phyloP scores from a whole-genome alignment of 2,329 filamentous ascomycete genomes.

The Ophiostoma sp. region DNA sequence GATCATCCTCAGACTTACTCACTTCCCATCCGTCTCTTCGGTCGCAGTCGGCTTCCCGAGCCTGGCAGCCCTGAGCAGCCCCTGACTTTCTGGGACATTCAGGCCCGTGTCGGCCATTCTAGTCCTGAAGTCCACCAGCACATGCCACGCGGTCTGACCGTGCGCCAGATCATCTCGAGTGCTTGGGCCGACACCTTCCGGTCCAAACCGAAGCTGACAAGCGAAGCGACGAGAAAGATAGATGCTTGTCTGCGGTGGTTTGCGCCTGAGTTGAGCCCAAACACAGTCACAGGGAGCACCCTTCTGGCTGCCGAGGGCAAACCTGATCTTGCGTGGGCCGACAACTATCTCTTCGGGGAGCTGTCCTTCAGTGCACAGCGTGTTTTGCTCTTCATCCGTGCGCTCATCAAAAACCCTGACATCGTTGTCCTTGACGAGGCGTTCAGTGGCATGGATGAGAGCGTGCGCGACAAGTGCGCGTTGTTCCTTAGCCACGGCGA shows the following conservation, averaged over 20 bases:
- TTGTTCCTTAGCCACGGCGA: conserved; percentile 68
- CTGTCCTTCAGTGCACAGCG: conserved; percentile 78
- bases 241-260: conserved; percentile 72
- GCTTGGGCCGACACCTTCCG: conserved; percentile 89
- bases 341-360: conserved; percentile 62
- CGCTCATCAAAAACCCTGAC: conserved; percentile 73
- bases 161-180: conserved; percentile 72
- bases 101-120: conserved; percentile 82
- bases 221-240: conserved; percentile 53
- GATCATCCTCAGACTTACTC: conserved; percentile 95
- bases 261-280: conserved; percentile 65
- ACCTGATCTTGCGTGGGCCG: conserved; percentile 55
- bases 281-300: conserved; percentile 18
- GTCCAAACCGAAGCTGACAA: conserved; percentile 59
- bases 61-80: conserved; percentile 49
- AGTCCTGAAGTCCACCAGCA: conserved; percentile 91
- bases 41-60: conserved; percentile 70
- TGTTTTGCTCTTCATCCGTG: conserved; percentile 75
- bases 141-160: conserved; percentile 71
- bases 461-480: conserved; percentile 79
- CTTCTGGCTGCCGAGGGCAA: neutral
- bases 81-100: conserved; percentile 88
- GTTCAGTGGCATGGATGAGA: conserved; percentile 78
- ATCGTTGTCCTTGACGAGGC: conserved; percentile 83
- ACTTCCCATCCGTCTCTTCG: conserved; percentile 80